Percentiles rank a stretch among this genome's conserved stretches.
Evolutionary conservation across 495 filamentous ascomycete species (phyloP).

Genomic region (Platismatia glauca): DNA sequence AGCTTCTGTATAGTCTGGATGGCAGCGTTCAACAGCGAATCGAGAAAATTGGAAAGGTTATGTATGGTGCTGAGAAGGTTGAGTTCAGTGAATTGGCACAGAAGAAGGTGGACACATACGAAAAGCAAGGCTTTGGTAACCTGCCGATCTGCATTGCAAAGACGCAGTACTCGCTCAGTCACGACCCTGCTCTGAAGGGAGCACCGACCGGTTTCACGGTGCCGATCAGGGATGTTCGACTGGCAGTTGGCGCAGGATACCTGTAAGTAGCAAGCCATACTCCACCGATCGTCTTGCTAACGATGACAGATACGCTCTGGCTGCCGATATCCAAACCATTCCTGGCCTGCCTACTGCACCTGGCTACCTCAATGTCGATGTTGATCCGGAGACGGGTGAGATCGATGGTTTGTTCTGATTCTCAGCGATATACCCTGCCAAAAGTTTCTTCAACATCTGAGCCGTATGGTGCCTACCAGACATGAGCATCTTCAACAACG

Average conservation of each 20-base stretch:
- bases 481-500: conserved; percentile 14
- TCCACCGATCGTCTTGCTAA: conserved; percentile 9
- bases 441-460: conserved; percentile 12
- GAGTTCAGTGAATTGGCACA: conserved; percentile 91
- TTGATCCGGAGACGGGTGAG: conserved; percentile 87
- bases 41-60: conserved; percentile 77
- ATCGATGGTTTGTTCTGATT: conserved; percentile 87
- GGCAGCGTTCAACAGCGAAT: conserved; percentile 82
- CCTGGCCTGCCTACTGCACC: conserved; percentile 92
- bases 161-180: conserved; percentile 94
- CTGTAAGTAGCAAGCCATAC: conserved; percentile 46
- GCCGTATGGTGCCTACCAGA: background rate
- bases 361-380: conserved; percentile 92
- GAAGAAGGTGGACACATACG: conserved; percentile 93
- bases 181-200: conserved; percentile 88
- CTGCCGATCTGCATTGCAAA: conserved; percentile 95
- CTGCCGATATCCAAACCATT: conserved; percentile 97
- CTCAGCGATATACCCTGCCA: background rate
- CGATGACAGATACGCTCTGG: conserved; percentile 69
- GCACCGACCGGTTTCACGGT: conserved; percentile 95
- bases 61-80: conserved; percentile 88
- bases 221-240: conserved; percentile 84
- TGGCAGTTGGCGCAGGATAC: conserved; percentile 91
- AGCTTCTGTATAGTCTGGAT: conserved; percentile 74
- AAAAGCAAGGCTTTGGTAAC: conserved; percentile 80